These are phyloP conservation scores for Leccinum angustisporum DNA, from an alignment of 1,284 basidiomycete genomes.

Conservation along the genomic window DNA sequence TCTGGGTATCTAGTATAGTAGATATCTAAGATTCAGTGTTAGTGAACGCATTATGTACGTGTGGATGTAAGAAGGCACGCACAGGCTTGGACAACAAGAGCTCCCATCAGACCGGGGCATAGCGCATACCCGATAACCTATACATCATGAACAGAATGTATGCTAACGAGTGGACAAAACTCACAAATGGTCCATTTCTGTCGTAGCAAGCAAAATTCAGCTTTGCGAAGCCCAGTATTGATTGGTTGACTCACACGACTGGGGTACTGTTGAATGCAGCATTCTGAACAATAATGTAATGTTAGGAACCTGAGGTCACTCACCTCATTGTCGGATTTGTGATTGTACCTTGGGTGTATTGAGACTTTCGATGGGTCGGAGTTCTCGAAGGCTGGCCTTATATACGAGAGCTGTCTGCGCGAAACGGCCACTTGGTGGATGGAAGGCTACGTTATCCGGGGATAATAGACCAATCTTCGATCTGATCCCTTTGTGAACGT, in stretches of 20 bases:
- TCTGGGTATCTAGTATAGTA: slow-evolving; percentile 13
- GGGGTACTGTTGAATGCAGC: neutral
- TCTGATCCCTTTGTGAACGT: neutral
- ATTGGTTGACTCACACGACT: neutral
- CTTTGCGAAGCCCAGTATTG: neutral
- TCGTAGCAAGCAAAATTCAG: neutral
- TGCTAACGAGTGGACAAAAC: neutral
- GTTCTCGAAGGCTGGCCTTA: neutral
- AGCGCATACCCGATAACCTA: slow-evolving; percentile 6
- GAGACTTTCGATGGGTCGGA: neutral
- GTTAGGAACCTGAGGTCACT: neutral
- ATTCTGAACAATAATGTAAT: neutral
- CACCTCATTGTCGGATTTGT: slow-evolving; percentile 8
- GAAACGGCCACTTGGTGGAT: neutral
- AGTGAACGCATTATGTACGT: neutral
- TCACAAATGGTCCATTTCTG: slow-evolving; percentile 7
- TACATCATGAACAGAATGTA: neutral
- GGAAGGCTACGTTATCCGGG: neutral
- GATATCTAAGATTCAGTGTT: slow-evolving; percentile 4
- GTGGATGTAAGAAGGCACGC: neutral
- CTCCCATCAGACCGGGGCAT: slow-evolving; percentile 6
- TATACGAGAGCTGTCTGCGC: neutral
- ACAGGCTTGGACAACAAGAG: slow-evolving; percentile 6
- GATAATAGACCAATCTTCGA: neutral
- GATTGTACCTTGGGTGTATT: neutral